A percentile compares a stretch with the other conserved stretches of the same genome.
Conservation (phyloP, 139 green algal species). For the Bryopsis sp. region DNA sequence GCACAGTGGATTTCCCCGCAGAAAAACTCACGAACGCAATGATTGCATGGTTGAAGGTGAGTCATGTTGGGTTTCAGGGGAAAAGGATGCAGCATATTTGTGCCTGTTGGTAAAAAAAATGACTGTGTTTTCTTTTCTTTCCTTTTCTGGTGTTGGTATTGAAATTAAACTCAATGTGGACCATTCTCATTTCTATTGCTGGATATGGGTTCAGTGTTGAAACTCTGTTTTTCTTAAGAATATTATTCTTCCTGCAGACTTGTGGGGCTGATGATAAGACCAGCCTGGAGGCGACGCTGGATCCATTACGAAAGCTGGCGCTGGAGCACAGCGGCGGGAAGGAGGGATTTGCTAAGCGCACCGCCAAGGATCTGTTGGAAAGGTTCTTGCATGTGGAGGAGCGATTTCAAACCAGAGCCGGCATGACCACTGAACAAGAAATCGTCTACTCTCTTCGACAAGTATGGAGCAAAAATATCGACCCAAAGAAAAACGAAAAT, state of each 20-base stretch:
- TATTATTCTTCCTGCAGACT: constrained; percentile 28
- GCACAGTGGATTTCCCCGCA: too few species aligned
- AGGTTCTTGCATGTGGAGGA: constrained; percentile 65
- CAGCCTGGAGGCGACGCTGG: constrained; percentile 36
- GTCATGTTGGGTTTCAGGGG: too few species aligned
- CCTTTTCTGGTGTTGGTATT: too few species aligned
- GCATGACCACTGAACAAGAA: constrained; percentile 72
- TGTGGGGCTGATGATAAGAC: constrained; percentile 23
- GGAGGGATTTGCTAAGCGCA: constrained; percentile 38
- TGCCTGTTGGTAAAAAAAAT: too few species aligned
- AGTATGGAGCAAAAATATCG: constrained; percentile 15
- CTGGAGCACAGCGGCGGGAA: constrained; percentile 49
- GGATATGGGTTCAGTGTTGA: constrained; percentile 12
- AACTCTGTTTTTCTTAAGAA: too few species aligned
- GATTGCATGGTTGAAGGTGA: too few species aligned
- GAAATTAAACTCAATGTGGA: too few species aligned
- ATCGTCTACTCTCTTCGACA: constrained; percentile 76
- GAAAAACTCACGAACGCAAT: too few species aligned
- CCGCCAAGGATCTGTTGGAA: constrained; percentile 61
- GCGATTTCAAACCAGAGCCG: constrained; percentile 28
- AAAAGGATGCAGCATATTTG: too few species aligned
- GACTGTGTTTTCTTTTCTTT: too few species aligned
- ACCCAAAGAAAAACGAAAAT: neutral
- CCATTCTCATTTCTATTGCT: constrained; percentile 18
- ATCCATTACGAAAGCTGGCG: constrained; percentile 56